A percentile compares a stretch with the other conserved stretches of the same genome.
Conservation (phyloP, 192 early-diverging fungal species). For the Backusella tuberculispora region DNA sequence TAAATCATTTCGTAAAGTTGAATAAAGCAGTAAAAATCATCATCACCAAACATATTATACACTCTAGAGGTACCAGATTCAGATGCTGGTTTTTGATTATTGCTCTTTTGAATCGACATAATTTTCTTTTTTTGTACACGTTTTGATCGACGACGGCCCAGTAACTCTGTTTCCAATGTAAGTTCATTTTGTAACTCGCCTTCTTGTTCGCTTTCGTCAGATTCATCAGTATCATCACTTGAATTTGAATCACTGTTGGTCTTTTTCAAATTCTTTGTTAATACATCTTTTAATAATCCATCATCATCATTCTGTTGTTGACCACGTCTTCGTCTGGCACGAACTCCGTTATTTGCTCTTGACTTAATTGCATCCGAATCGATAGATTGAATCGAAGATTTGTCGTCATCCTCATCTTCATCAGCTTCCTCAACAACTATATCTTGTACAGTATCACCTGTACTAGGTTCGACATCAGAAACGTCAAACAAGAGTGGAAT, state of each 20-base stretch:
- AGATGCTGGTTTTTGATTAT: constrained; percentile 13
- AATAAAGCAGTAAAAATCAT: constrained; percentile 87
- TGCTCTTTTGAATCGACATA: background rate
- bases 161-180: background rate
- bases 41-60: constrained; percentile 84
- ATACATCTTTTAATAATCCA: constrained; percentile 24
- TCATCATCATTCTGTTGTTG: constrained; percentile 14
- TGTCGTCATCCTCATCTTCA: constrained; percentile 19
- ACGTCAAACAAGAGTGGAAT: constrained; percentile 69
- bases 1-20: constrained; percentile 82
- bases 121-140: background rate
- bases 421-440: constrained; percentile 9
- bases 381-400: constrained; percentile 9
- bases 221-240: constrained; percentile 25
- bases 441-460: constrained; percentile 26
- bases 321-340: constrained; percentile 4
- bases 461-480: constrained; percentile 16
- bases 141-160: background rate
- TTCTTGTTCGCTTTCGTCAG: constrained; percentile 52
- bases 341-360: background rate
- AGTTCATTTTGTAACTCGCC: constrained; percentile 36
- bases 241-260: background rate
- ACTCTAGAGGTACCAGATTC: constrained; percentile 23
- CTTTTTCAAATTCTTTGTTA: constrained; percentile 18
- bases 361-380: constrained; percentile 14